Evolutionary conservation across 768 basidiomycete species (phyloP).

Genomic region (Boletus sp.): DNA sequence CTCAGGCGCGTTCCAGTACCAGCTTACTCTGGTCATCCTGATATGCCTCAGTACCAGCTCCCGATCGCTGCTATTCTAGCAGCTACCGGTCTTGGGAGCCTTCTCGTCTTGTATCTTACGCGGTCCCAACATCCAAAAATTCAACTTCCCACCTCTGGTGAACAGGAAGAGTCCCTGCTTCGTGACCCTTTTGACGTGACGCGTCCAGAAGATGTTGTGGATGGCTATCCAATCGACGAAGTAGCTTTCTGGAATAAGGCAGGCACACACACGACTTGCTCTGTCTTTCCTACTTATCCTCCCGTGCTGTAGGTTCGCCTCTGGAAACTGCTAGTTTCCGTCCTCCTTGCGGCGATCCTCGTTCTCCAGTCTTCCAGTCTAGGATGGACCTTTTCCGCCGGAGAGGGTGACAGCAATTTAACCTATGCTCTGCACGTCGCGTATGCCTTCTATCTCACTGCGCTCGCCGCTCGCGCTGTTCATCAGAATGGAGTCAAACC

Average conservation of each 20-base stretch:
- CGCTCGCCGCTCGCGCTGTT: conserved; percentile 51
- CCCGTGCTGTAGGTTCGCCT: conserved; percentile 47
- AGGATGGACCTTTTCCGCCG: conserved; percentile 41
- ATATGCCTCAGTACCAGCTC: conserved; percentile 62
- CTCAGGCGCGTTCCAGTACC: not conserved
- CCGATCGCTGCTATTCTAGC: conserved; percentile 49
- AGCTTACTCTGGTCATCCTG: not conserved
- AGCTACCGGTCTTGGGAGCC: conserved; percentile 42
- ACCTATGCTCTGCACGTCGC: conserved; percentile 43
- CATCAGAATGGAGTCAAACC: conserved; percentile 38
- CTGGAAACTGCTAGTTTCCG: conserved; percentile 51
- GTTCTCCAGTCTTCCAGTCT: conserved; percentile 51
- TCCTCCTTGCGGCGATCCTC: conserved; percentile 45
- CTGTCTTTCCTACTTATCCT: not conserved
- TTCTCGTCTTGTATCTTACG: conserved; percentile 40
- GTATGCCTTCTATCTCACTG: conserved; percentile 59
- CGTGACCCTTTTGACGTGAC: conserved; percentile 70
- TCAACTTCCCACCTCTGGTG: conserved; percentile 39
- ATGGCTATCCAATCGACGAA: conserved; percentile 64
- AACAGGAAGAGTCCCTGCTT: conserved; percentile 22
- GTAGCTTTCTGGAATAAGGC: conserved; percentile 58
- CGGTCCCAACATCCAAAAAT: conserved; percentile 48
- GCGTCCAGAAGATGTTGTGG: conserved; percentile 62
- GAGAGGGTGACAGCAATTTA: conserved; percentile 31
- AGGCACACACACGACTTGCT: conserved; percentile 14